These are phyloP conservation scores for Ramaria rubella DNA, from an alignment of 768 basidiomycete genomes.

Conservation along the genomic window DNA sequence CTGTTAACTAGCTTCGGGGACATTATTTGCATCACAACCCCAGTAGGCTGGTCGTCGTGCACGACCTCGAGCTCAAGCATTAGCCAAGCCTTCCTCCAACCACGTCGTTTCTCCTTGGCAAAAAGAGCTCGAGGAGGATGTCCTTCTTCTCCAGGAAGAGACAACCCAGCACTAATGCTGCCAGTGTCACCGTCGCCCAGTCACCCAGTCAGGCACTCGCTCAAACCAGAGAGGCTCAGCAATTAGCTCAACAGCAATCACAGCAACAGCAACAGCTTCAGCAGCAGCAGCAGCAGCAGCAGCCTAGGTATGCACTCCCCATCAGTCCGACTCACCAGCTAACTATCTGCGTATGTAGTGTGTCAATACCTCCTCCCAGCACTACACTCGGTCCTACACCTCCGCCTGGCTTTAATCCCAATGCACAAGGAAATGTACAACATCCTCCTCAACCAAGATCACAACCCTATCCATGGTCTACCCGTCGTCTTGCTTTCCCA, in stretches of 20 bases:
- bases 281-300: conserved; percentile 28
- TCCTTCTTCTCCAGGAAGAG: conserved; percentile 92
- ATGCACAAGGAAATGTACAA: background rate
- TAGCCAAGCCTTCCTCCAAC: background rate
- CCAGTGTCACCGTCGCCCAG: conserved; percentile 50
- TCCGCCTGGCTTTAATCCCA: conserved; percentile 5
- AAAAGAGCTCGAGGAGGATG: conserved; percentile 65
- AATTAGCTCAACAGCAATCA: conserved; percentile 23
- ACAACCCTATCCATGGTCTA: conserved; percentile 78
- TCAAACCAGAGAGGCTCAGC: conserved; percentile 36
- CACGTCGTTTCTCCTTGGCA: conserved; percentile 49
- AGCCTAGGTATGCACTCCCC: conserved; percentile 7
- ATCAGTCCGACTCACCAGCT: background rate
- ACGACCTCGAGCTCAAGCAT: background rate
- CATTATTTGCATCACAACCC: conserved; percentile 2
- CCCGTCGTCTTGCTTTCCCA: conserved; percentile 61
- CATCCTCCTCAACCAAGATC: conserved; percentile 29
- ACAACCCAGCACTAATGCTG: conserved; percentile 42
- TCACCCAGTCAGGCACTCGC: conserved; percentile 64
- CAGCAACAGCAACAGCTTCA: conserved; percentile 27
- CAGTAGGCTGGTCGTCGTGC: conserved; percentile 1
- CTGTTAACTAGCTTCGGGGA: background rate
- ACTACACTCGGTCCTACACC: conserved; percentile 13
- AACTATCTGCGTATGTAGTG: background rate
- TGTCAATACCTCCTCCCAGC: background rate